Evolutionary conservation across 305 asterid genomes (phyloP), one percentile per base, ranked within the genome.

Genomic region (Fraxinus greggii): DNA sequence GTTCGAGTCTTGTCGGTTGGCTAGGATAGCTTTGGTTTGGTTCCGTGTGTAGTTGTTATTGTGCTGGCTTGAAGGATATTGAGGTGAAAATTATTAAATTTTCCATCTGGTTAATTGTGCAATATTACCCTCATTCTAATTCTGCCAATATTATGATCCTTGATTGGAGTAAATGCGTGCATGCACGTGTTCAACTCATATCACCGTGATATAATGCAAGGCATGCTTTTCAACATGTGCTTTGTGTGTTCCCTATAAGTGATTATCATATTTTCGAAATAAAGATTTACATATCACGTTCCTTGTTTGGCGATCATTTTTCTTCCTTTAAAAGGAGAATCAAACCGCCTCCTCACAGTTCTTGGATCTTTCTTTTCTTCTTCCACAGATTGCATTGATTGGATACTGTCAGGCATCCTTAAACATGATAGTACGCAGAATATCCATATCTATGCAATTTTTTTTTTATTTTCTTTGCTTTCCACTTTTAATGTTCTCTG

Each of bases 11-110:
- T 85, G 86, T 82, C 83, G 42, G 80, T 83, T 84, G 86, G 86
- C 75, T 81, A 77, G 29, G 83, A 38, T 83, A 78, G 78, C 86
- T 80, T 79, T 84, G 82, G 84, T 86, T 80, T 78, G 78, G 83
- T 87, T 85, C 86, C 35, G 81, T 88, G 85, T 88, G 84, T 86
- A 81, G 87, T 83, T 81, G 82, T 78, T 83, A 78, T 88, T 86
- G 74, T 87, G 84, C 79, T 86, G 83, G 88, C 77, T 85, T 82
- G 84, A 79, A 82, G 88, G 70, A 80, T 78, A 67, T 83, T 85
- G 70, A 83, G 51, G 79, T 88, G 83, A 79, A 70, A 87, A 81
- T 73, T 83, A 73, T 81, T 13, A 76, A 59, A 76, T 69, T 77
- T 67, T 59, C 79, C 38, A 28, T 84, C 85, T 75, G 75, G 73